Base-by-base conservation (phyloP, 495 filamentous ascomycete species). In the Trichocladium uniseriatum region DNA sequence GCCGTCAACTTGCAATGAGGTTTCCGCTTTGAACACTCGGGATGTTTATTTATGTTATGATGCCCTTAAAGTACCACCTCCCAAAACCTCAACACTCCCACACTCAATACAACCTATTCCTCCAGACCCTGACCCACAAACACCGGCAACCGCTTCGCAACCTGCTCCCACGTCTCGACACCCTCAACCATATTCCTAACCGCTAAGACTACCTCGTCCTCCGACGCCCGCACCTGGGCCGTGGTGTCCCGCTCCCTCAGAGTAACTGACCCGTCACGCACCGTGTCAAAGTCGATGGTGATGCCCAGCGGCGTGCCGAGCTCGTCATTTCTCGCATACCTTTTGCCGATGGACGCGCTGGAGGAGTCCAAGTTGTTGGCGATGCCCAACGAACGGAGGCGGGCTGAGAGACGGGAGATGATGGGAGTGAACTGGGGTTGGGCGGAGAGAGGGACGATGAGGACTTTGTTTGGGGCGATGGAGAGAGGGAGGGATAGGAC, bases 241-340 rank as follows among this genome's bases (percentile, higher is more conserved):
- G 77, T 87, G 20, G 70, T 72, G 59, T 86, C 81, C 22, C 80
- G 76, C 54, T 86, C 82, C 39, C 82, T 71, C 41, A 85, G 70
- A n/a, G 83, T 86, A 60, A 84, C 73, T 4, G 76, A 76, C 53
- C 74, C 75, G 58, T 85, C 81, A 62, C 81, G 77, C 43, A 85
- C 69, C 27, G 79, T 79, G 70, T 86, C 77, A 65, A 84, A 87
- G 60, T 84, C 78, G 31, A 82, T 71, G n/a, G 79, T 84, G 59
- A 83, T 74, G 53, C 81, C 78, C 40, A 84, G 73, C 31, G 80
- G 77, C 39, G 79, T 81, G 27, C 80, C 78, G 48, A 85, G 69
- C 68, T 87, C 79, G 64, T 83, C 79, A 60, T 84, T 82, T 53
- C 79, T 69, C 28, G 79, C 67, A 64, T 82, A 79, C 35, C 82